These are phyloP conservation scores for Sporothrix protearum DNA, from an alignment of 2,329 filamentous ascomycete genomes.

Conservation along the genomic window DNA sequence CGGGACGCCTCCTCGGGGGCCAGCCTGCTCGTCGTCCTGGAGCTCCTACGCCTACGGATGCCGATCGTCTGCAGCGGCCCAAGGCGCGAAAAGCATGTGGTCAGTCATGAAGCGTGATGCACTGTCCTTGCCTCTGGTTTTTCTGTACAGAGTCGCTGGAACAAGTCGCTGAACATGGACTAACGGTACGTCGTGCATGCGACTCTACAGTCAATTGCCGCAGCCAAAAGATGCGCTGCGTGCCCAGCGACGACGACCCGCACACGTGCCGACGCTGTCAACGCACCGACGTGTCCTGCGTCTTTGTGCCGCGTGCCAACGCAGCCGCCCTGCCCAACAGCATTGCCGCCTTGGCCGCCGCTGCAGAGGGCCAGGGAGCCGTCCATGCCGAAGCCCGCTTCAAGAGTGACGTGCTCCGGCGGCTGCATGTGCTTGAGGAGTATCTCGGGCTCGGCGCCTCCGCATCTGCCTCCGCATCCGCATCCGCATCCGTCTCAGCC, in stretches of 20 bases:
- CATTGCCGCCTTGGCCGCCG: neutral
- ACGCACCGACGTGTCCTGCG: conserved; percentile 23
- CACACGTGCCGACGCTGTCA: conserved; percentile 23
- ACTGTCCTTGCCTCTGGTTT: neutral
- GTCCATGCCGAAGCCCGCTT: conserved; percentile 12
- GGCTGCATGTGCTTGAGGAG: conserved; percentile 21
- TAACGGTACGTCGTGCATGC: no score
- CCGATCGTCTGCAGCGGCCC: neutral
- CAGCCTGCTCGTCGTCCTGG: neutral
- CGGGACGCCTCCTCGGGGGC: neutral
- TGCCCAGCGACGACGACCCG: conserved; percentile 15
- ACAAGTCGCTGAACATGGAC: no score
- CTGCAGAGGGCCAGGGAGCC: no score
- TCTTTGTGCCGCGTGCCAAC: conserved; percentile 28
- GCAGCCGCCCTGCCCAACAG: conserved; percentile 18
- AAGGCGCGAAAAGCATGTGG: conserved; percentile 26
- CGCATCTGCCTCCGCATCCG: no score
- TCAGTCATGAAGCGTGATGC: neutral
- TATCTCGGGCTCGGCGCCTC: conserved; percentile 12
- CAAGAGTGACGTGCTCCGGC: conserved; percentile 20
- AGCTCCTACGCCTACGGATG: no score
- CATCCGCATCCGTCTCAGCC: neutral
- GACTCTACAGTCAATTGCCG: conserved; percentile 26
- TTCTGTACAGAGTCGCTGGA: no score
- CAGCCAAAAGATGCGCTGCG: conserved; percentile 27